Evolutionary conservation across 331 rosid species (phyloP), one percentile per base, ranked within the genome.

Genomic region (Arachis monticola): DNA sequence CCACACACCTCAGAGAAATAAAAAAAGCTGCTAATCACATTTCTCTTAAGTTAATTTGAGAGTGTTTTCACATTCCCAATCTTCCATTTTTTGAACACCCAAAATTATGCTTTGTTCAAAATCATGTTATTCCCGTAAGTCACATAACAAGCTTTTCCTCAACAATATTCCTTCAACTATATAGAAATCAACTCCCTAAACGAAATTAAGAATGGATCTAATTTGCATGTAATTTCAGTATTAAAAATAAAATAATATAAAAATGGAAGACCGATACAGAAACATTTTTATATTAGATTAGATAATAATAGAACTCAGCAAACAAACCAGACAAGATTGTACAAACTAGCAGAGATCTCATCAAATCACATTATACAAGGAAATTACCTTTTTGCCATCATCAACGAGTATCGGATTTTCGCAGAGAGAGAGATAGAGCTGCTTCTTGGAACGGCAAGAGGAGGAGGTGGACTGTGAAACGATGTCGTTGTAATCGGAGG

Each of bases 321-420:
- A 17, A 17, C 22, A 17, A 17, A 17, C 22, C 22, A 17, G 22
- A 17, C 22, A 17, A 17, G 22, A 27, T 6, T 60, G 42, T 8
- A 30, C 8, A 60, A 60, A 4, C 40, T 2, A 60, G 6, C 30
- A 38, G 8, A 31, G 11, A 13, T 3, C 22, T 17, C 22, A 17
- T 17, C 22, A 17, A 17, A 17, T 17, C 22, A 17, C 22, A 17
- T 17, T 17, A 17, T 17, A 17, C 22, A 17, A 17, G 22, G n/a
- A 12, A 31, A 8, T 46, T 64, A 87, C 92, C 92, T 57, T 83
- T 47, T 77, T 81, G 9, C 88, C 88, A 0, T 45, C 77, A 52
- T 83, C 85, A 1, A 79, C 8, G 61, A 76, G 80, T 48, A 78
- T 70, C 0, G 89, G 88, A 0, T 55, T 50, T 10, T 72, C 59